phyloP scores from a whole-genome alignment of 108 stramenopile species.

The Cafeteria roenbergensis region DNA sequence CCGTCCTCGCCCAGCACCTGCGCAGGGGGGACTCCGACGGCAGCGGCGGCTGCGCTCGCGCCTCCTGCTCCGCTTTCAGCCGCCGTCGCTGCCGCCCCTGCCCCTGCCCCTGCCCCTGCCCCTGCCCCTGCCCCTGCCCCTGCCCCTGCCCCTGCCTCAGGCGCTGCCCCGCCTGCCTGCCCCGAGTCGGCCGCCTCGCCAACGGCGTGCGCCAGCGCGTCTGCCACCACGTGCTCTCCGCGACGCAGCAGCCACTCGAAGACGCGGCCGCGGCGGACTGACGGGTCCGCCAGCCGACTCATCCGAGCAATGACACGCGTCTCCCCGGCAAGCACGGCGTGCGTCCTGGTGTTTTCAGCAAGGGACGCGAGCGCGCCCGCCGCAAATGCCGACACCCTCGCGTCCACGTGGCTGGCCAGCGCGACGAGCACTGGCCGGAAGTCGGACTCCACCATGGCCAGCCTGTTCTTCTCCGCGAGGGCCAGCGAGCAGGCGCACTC shows the following conservation, averaged over 20 bases:
- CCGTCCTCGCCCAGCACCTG: slow-evolving; percentile 10
- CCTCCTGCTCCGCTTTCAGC: too few species aligned
- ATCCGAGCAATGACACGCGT: background rate
- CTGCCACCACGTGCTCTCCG: background rate
- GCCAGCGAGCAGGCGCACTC: slow-evolving; percentile 44
- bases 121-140: too few species aligned
- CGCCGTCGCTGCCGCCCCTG: too few species aligned
- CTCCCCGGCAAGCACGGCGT: slow-evolving; percentile 20
- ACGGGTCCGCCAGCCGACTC: background rate
- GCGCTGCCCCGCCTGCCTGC: too few species aligned
- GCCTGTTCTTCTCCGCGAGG: slow-evolving; percentile 64
- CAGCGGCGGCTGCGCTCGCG: slow-evolving; percentile 20
- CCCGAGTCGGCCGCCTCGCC: background rate
- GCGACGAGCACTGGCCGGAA: slow-evolving; percentile 27
- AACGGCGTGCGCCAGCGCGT: background rate
- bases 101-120: too few species aligned
- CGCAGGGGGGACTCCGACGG: slow-evolving; percentile 20
- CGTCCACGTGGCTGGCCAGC: slow-evolving; percentile 31
- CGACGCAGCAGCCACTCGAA: background rate
- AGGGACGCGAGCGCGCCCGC: slow-evolving; percentile 56
- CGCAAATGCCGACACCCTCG: slow-evolving; percentile 23
- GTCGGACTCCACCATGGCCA: slow-evolving; percentile 40
- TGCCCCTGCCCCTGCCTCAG: too few species aligned
- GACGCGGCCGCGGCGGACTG: background rate
- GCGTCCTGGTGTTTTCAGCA: slow-evolving; percentile 45